A percentile compares a stretch with the other conserved stretches of the same genome.
These are phyloP conservation scores for Adansonia gregorii DNA, from an alignment of 441 rosid genomes.

Conservation along the genomic window DNA sequence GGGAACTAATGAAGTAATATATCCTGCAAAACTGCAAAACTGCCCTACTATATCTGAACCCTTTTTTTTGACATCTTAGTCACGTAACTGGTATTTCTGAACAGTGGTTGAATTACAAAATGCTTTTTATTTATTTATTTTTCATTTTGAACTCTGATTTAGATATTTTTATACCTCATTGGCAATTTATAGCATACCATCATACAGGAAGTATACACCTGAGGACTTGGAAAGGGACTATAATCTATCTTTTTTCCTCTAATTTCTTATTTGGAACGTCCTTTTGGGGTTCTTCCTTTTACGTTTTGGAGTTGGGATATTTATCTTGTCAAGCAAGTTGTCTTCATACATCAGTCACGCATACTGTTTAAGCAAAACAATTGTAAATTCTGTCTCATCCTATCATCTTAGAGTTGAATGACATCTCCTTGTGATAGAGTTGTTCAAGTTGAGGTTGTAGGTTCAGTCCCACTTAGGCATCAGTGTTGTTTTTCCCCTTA, in stretches of 20 bases:
- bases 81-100: neutral
- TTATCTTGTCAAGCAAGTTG: neutral
- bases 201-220: neutral
- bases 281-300: neutral
- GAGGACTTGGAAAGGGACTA: neutral
- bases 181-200: neutral
- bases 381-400: neutral
- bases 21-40: neutral
- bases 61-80: neutral
- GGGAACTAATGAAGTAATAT: neutral
- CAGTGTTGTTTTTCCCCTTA: neutral
- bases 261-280: neutral
- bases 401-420: constrained; percentile 9
- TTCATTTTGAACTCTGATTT: neutral
- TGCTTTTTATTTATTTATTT: neutral
- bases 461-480: constrained; percentile 9
- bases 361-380: neutral
- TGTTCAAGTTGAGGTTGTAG: constrained; percentile 10
- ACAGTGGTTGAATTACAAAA: neutral
- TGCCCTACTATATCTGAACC: neutral
- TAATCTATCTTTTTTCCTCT: neutral
- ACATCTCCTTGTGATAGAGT: neutral
- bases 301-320: neutral
- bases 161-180: neutral
- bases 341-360: neutral